phyloP scores from a whole-genome alignment of 768 basidiomycete species.

The Boletus rufocinnamomeus region DNA sequence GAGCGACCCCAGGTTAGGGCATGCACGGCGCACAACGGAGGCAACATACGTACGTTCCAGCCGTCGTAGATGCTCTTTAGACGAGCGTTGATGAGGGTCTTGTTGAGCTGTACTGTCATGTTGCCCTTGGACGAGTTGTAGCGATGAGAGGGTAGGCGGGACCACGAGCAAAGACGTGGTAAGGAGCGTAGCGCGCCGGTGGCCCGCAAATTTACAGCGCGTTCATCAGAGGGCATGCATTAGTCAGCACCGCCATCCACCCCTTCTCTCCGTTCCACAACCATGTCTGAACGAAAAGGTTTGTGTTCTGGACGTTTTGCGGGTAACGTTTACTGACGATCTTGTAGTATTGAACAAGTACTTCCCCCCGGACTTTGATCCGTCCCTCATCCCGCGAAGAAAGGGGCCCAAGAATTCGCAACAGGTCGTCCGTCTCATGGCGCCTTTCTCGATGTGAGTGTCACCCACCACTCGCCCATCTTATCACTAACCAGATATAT shows the following conservation, averaged over 20 bases:
- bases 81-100: conserved; percentile 54
- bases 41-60: conserved; percentile 54
- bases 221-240: conserved; percentile 20
- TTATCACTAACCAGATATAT: conserved; percentile 10
- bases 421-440: conserved; percentile 98
- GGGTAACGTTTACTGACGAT: conserved; percentile 6
- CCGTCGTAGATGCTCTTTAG: conserved; percentile 58
- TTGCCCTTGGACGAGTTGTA: conserved; percentile 10
- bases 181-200: conserved; percentile 25
- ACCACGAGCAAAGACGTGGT: conserved; percentile 19
- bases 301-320: conserved; percentile 4
- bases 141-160: conserved; percentile 13
- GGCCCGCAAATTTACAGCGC: conserved; percentile 37
- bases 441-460: conserved; percentile 94
- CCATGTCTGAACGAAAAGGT: conserved; percentile 88
- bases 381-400: conserved; percentile 89
- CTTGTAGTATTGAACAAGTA: conserved; percentile 85
- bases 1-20: conserved; percentile 14
- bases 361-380: conserved; percentile 98
- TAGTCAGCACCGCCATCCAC: conserved; percentile 31
- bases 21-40: conserved; percentile 9
- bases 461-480: not conserved
- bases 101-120: conserved; percentile 78
- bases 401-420: conserved; percentile 93
- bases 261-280: conserved; percentile 18